Percentiles rank a stretch among this genome's conserved stretches.
Evolutionary conservation across 305 asterid genomes (phyloP).

Genomic region (Fraxinus floribunda): DNA sequence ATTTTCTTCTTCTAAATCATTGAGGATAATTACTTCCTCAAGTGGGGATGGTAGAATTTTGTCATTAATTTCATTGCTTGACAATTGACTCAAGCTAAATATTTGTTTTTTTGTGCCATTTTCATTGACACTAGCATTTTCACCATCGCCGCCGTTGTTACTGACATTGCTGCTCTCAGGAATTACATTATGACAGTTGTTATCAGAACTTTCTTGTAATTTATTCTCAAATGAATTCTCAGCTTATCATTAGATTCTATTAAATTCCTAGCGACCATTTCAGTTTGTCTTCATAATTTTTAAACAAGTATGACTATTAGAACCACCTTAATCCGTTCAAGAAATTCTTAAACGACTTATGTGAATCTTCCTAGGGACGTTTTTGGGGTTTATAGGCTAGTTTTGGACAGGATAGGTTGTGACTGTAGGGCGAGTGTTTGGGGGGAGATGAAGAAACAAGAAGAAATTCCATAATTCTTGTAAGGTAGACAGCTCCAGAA

Average conservation of each 20-base stretch:
- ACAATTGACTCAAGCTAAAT: constrained; percentile 56
- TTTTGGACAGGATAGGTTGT: background rate
- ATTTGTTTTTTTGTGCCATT: constrained; percentile 55
- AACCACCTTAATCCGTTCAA: too few species aligned
- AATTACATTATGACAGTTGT: constrained; percentile 42
- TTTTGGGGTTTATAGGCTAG: background rate
- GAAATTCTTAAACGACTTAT: too few species aligned
- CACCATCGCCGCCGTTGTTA: constrained; percentile 63
- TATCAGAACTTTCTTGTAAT: constrained; percentile 26
- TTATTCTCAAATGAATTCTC: too few species aligned
- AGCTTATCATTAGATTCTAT: too few species aligned
- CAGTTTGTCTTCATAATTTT: too few species aligned
- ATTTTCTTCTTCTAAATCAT: constrained; percentile 84
- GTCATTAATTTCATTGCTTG: constrained; percentile 37
- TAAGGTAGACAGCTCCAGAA: constrained; percentile 31
- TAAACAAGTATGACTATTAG: too few species aligned
- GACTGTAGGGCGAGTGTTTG: background rate
- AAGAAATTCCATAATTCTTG: background rate
- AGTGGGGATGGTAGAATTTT: constrained; percentile 39
- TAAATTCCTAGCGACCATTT: constrained; percentile 3
- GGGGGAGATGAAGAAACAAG: background rate
- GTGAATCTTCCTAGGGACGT: too few species aligned
- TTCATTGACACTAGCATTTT: constrained; percentile 82
- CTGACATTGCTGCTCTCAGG: constrained; percentile 89
- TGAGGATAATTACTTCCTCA: constrained; percentile 66